These are phyloP conservation scores for Pyricularia pennisetigena DNA, from an alignment of 2,329 filamentous ascomycete genomes.

Conservation along the genomic window DNA sequence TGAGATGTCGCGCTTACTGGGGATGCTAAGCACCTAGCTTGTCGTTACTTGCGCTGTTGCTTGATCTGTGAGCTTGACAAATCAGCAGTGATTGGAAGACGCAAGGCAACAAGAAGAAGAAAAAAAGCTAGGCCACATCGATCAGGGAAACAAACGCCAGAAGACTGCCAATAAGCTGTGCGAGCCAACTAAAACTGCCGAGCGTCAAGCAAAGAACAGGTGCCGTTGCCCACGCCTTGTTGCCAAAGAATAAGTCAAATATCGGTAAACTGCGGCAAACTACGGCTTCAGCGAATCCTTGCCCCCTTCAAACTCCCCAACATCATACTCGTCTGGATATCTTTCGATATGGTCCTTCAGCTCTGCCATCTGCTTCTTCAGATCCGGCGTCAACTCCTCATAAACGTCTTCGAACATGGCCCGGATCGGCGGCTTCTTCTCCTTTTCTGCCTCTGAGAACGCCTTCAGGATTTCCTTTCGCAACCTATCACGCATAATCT, in stretches of 20 bases:
- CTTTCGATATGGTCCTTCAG: slow-evolving; percentile 68
- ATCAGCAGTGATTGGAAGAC: not conserved
- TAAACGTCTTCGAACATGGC: slow-evolving; percentile 83
- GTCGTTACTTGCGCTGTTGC: not conserved
- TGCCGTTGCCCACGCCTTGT: not conserved
- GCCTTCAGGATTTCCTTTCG: slow-evolving; percentile 61
- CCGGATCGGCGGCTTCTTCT: slow-evolving; percentile 65
- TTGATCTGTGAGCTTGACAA: not conserved
- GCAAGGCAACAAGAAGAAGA: not conserved
- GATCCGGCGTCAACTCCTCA: slow-evolving; percentile 59
- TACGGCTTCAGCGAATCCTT: slow-evolving; percentile 17
- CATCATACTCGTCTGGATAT: slow-evolving; percentile 90
- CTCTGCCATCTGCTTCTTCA: slow-evolving; percentile 60
- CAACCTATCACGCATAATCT: slow-evolving; percentile 26
- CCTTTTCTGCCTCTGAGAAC: slow-evolving; percentile 73
- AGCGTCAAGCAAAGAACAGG: not conserved
- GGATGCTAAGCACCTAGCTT: not conserved
- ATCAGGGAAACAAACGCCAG: not conserved
- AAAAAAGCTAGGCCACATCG: not conserved
- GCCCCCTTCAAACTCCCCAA: slow-evolving; percentile 21
- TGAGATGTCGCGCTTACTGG: not conserved
- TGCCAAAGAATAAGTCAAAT: not conserved
- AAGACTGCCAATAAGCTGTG: not conserved
- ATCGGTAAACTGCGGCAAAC: not conserved
- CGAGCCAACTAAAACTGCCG: not conserved